These are phyloP conservation scores for Leishmania braziliensis DNA, from an alignment of 208 protist species.

Conservation along the genomic window DNA sequence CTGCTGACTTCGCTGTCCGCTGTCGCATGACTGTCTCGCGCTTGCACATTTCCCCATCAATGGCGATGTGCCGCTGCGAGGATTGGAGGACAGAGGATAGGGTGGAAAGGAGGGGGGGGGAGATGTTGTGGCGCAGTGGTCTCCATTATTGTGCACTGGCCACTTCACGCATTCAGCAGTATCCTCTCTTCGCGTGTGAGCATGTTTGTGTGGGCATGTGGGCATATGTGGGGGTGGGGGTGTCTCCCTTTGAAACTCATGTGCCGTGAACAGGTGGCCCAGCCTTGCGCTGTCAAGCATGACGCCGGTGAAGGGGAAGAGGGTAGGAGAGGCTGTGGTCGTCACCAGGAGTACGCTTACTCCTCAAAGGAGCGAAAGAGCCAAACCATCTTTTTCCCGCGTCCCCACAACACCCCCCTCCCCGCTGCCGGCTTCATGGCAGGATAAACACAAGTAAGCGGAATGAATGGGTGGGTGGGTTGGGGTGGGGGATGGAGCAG, in stretches of 20 bases:
- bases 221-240: background rate
- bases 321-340: background rate
- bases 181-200: background rate
- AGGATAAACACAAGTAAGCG: background rate
- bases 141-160: background rate
- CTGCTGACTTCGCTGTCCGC: background rate
- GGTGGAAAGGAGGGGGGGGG: background rate
- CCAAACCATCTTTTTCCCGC: background rate
- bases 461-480: background rate
- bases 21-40: background rate
- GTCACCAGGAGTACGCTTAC: background rate
- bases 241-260: background rate
- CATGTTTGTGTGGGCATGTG: background rate
- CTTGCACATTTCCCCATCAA: background rate
- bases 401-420: background rate
- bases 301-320: background rate
- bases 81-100: background rate
- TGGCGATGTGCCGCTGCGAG: background rate
- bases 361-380: background rate
- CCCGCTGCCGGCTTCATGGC: background rate
- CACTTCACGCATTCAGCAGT: background rate
- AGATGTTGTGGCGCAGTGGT: background rate
- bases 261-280: background rate
- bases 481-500: background rate
- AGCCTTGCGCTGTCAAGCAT: background rate